These are phyloP conservation scores for Annulohypoxylon truncatum DNA, from an alignment of 2,329 filamentous ascomycete genomes.

Conservation along the genomic window DNA sequence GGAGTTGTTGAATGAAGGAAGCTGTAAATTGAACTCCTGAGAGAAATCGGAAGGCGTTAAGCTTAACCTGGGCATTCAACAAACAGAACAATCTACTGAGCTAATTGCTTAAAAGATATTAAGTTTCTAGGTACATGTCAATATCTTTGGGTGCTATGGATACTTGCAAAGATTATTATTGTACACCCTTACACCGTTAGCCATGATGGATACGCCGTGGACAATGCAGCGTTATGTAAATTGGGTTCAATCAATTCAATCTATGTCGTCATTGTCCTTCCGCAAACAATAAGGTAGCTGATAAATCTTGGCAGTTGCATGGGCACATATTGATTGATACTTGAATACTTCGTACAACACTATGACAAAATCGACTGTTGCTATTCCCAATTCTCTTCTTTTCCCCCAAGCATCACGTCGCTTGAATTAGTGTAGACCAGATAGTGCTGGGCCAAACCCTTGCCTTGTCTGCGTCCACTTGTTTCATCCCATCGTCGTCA, in stretches of 20 bases:
- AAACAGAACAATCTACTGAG: conserved; percentile 33
- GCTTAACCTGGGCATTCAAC: conserved; percentile 19
- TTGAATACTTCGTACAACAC: not conserved
- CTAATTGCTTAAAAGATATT: conserved; percentile 2
- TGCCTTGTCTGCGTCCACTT: conserved; percentile 17
- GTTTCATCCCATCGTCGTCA: conserved; percentile 23
- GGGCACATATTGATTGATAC: conserved; percentile 1
- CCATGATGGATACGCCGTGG: not conserved
- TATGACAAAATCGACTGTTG: not conserved
- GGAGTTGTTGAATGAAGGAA: conserved; percentile 23
- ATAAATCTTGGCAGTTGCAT: not conserved
- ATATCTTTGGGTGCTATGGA: not conserved
- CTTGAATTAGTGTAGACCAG: not conserved
- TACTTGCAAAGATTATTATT: not conserved
- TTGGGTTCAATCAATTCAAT: not conserved
- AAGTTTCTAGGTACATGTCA: not conserved
- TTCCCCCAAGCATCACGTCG: not conserved
- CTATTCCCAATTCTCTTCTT: conserved; percentile 1
- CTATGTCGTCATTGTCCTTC: conserved; percentile 37
- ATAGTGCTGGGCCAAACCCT: conserved; percentile 18
- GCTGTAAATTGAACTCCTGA: conserved; percentile 25
- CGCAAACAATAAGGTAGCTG: conserved; percentile 17
- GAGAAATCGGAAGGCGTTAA: conserved; percentile 4
- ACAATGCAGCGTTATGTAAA: conserved; percentile 15
- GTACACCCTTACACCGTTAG: not conserved